Conservation (phyloP, 331 rosid species). For the Rhamnella rubrinervis region DNA sequence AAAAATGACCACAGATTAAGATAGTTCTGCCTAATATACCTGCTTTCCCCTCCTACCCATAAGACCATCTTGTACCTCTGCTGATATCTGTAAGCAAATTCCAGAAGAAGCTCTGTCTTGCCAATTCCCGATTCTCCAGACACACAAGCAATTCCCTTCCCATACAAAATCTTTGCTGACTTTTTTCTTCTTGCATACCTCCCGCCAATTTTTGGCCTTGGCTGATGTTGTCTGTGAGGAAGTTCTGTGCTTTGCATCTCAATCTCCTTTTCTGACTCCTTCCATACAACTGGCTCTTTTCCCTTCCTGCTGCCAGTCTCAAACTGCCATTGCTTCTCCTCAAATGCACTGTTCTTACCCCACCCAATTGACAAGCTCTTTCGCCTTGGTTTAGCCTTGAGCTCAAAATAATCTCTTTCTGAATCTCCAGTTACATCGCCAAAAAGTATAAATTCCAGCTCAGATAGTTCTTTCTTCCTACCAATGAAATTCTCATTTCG, state of each 20-base stretch:
- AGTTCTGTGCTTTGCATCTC: slow-evolving; percentile 70
- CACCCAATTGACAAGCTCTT: slow-evolving; percentile 64
- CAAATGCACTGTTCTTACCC: slow-evolving; percentile 52
- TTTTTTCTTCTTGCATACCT: slow-evolving; percentile 56
- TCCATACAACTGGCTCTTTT: slow-evolving; percentile 84
- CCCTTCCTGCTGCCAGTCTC: slow-evolving; percentile 51
- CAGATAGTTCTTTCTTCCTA: slow-evolving; percentile 75
- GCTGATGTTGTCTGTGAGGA: slow-evolving; percentile 47
- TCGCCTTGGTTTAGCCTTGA: slow-evolving; percentile 67
- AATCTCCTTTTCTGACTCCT: slow-evolving; percentile 79
- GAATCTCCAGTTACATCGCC: slow-evolving; percentile 75
- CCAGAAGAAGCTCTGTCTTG: slow-evolving; percentile 85
- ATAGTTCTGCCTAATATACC: slow-evolving; percentile 80
- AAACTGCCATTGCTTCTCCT: slow-evolving; percentile 50
- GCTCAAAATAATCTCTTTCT: slow-evolving; percentile 72
- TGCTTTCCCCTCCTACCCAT: slow-evolving; percentile 86
- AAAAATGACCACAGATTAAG: slow-evolving; percentile 68
- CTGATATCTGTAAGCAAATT: slow-evolving; percentile 84
- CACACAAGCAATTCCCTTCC: slow-evolving; percentile 84
- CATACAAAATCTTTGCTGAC: slow-evolving; percentile 60
- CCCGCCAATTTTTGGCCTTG: slow-evolving; percentile 51
- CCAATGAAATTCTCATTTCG: slow-evolving; percentile 74
- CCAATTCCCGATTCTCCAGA: slow-evolving; percentile 89
- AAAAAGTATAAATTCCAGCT: slow-evolving; percentile 79
- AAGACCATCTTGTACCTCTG: slow-evolving; percentile 87